Percentiles rank a stretch among this genome's conserved stretches.
Evolutionary conservation across 306 rosid species (phyloP).

Genomic region (Corylus avellana): DNA sequence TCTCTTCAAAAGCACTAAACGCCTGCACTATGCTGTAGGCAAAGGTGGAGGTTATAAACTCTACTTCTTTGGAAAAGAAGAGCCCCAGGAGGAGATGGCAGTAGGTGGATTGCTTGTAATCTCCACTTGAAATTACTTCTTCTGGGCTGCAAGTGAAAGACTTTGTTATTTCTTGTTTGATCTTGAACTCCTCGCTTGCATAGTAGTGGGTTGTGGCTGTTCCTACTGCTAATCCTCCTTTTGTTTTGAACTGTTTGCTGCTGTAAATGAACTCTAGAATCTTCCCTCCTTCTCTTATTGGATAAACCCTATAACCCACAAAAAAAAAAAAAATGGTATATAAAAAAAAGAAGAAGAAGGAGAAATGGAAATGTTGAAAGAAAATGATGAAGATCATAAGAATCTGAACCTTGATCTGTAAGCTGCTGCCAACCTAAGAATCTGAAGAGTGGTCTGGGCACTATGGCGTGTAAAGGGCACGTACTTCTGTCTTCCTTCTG

Average conservation of each 20-base stretch:
- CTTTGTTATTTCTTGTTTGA: constrained; percentile 71
- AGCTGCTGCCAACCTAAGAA: constrained; percentile 79
- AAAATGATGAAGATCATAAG: no score
- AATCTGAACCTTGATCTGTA: constrained; percentile 73
- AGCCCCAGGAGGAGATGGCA: constrained; percentile 94
- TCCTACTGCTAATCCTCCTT: constrained; percentile 74
- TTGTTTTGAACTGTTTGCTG: constrained; percentile 70
- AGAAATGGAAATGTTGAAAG: no score
- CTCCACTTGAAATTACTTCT: constrained; percentile 80
- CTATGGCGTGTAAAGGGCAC: constrained; percentile 83
- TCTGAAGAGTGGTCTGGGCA: constrained; percentile 91
- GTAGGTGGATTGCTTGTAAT: constrained; percentile 74
- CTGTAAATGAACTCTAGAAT: constrained; percentile 85
- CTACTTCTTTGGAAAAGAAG: constrained; percentile 61
- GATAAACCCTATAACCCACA: constrained; percentile 52
- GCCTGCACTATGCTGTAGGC: constrained; percentile 81
- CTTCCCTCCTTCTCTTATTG: constrained; percentile 73
- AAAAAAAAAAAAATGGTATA: no score
- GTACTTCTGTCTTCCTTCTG: constrained; percentile 86
- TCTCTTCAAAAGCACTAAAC: constrained; percentile 56
- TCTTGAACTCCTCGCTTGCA: constrained; percentile 82
- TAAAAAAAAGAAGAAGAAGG: no score
- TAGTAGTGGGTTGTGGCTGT: constrained; percentile 95
- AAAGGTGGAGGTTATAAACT: constrained; percentile 80
- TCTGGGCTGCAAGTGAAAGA: constrained; percentile 82